Conservation (phyloP, 2,329 filamentous ascomycete species). For the Ophiostoma angusticollis region DNA sequence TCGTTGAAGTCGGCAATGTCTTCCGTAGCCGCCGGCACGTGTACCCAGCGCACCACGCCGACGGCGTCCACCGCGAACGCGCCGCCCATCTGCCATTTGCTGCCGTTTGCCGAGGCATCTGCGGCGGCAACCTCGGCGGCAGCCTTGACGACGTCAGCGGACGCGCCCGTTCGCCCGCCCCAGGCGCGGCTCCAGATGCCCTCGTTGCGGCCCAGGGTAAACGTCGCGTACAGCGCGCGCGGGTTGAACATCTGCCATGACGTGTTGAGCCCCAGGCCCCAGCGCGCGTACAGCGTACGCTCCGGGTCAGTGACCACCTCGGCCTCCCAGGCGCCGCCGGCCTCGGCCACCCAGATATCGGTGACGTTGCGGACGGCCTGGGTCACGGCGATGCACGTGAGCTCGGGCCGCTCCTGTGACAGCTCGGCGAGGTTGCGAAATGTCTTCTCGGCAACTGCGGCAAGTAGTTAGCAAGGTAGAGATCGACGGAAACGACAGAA, state of each 20-base stretch:
- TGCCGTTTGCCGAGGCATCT: conserved; percentile 41
- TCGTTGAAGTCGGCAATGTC: conserved; percentile 39
- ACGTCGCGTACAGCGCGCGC: conserved; percentile 41
- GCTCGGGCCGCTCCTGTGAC: conserved; percentile 33
- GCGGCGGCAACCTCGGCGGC: conserved; percentile 1
- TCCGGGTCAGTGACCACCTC: conserved; percentile 45
- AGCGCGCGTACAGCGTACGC: conserved; percentile 47
- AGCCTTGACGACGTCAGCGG: conserved; percentile 3
- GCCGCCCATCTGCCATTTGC: conserved; percentile 55
- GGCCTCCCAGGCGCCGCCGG: conserved; percentile 44
- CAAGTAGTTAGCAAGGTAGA: not conserved
- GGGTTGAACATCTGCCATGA: conserved; percentile 53
- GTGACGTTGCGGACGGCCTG: conserved; percentile 43
- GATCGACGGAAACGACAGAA: not conserved
- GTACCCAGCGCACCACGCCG: conserved; percentile 40
- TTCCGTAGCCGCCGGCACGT: conserved; percentile 34
- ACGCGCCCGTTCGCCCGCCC: conserved; percentile 23
- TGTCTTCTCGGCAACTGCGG: conserved; percentile 53
- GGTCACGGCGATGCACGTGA: conserved; percentile 50
- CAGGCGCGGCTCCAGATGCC: conserved; percentile 46
- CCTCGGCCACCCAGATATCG: conserved; percentile 41
- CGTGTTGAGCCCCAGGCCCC: conserved; percentile 50
- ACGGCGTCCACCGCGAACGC: conserved; percentile 46
- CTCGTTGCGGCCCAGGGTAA: conserved; percentile 45
- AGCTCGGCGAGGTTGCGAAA: conserved; percentile 41